A percentile compares a stretch with the other conserved stretches of the same genome.
Evolutionary conservation across 2,329 filamentous ascomycete genomes (phyloP).

Genomic region (Apiospora pterosperma): DNA sequence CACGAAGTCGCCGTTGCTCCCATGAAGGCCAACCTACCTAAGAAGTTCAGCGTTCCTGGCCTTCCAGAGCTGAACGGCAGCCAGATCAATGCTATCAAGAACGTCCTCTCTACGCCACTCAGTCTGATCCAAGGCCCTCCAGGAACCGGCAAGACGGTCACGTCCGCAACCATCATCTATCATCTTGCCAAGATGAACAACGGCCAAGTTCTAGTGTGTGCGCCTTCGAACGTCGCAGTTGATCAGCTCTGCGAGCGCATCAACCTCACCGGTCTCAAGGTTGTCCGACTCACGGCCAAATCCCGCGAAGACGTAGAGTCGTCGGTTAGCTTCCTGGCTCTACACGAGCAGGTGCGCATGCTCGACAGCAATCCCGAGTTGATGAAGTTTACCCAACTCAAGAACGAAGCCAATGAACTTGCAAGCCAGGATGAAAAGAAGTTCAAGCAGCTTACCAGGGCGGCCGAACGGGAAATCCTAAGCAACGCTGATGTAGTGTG

Average conservation of each 20-base stretch:
- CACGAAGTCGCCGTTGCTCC: slow-evolving; percentile 92
- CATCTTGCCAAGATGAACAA: slow-evolving; percentile 94
- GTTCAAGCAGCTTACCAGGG: slow-evolving; percentile 91
- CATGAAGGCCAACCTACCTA: slow-evolving; percentile 92
- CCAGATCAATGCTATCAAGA: slow-evolving; percentile 95
- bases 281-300: slow-evolving; percentile 96
- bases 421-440: slow-evolving; percentile 98
- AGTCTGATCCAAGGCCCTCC: slow-evolving; percentile 96
- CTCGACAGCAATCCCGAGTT: slow-evolving; percentile 95
- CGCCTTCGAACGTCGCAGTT: slow-evolving; percentile 96
- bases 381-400: slow-evolving; percentile 87
- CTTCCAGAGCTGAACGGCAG: slow-evolving; percentile 93
- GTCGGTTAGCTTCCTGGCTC: slow-evolving; percentile 90
- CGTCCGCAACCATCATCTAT: slow-evolving; percentile 97
- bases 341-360: slow-evolving; percentile 96
- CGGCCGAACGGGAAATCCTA: slow-evolving; percentile 91
- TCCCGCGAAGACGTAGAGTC: slow-evolving; percentile 98
- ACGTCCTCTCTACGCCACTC: slow-evolving; percentile 86
- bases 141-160: slow-evolving; percentile 97
- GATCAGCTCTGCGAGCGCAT: slow-evolving; percentile 98
- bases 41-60: slow-evolving; percentile 94
- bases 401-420: slow-evolving; percentile 85
- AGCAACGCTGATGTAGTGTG: slow-evolving; percentile 96
- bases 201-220: slow-evolving; percentile 92
- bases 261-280: slow-evolving; percentile 90